Percentiles rank a stretch among this genome's conserved stretches.
These are phyloP conservation scores for Lojkania enalia DNA, from an alignment of 2,329 filamentous ascomycete species.

Conservation along the genomic window DNA sequence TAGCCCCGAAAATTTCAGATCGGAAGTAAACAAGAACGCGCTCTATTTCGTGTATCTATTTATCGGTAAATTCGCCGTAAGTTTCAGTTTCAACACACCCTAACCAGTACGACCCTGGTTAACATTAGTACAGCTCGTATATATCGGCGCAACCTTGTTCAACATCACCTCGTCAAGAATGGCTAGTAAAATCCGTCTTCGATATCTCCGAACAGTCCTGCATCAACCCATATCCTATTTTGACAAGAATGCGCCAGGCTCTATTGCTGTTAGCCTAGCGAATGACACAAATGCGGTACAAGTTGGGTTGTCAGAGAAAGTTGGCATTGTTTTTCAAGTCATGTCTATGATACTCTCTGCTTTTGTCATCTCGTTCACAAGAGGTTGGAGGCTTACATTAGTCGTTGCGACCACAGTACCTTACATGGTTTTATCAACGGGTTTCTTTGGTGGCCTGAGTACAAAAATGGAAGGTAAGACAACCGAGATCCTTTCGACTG, in stretches of 20 bases:
- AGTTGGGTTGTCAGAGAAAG: slow-evolving; percentile 14
- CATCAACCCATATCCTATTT: slow-evolving; percentile 15
- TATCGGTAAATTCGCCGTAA: slow-evolving; percentile 12
- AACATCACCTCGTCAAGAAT: slow-evolving; percentile 8
- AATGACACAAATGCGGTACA: slow-evolving; percentile 13
- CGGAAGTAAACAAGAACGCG: slow-evolving; percentile 10
- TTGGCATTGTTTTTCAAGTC: slow-evolving; percentile 13
- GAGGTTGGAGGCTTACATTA: slow-evolving; percentile 86
- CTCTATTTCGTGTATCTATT: slow-evolving; percentile 17
- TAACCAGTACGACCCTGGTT: slow-evolving; percentile 1
- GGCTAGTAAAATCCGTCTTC: slow-evolving; percentile 10
- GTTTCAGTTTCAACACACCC: background rate
- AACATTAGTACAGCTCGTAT: slow-evolving; percentile 3
- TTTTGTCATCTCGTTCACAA: slow-evolving; percentile 87
- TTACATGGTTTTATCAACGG: slow-evolving; percentile 10
- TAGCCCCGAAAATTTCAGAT: slow-evolving; percentile 11
- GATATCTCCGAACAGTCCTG: slow-evolving; percentile 13
- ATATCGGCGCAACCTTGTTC: slow-evolving; percentile 4
- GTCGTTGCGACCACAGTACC: slow-evolving; percentile 73
- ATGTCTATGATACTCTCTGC: slow-evolving; percentile 56
- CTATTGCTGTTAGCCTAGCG: slow-evolving; percentile 10
- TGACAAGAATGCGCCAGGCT: slow-evolving; percentile 8
- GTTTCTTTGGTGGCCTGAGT: slow-evolving; percentile 46
- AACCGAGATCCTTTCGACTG: slow-evolving; percentile 1
- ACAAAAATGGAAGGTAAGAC: slow-evolving; percentile 68